These are phyloP conservation scores for Apodospora peruviana DNA, from an alignment of 495 filamentous ascomycete species.

Conservation along the genomic window DNA sequence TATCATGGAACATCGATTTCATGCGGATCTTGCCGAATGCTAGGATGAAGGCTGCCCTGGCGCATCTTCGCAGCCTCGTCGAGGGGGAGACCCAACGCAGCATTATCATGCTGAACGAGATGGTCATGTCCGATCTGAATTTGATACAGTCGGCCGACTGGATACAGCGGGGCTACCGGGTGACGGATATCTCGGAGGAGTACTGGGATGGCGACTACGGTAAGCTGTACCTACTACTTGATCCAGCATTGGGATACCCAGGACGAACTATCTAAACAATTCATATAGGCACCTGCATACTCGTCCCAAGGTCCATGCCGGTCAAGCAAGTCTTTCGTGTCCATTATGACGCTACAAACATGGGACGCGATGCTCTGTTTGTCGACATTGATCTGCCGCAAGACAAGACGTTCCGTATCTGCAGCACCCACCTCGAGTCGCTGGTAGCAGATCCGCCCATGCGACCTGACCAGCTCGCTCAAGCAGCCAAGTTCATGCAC, in stretches of 20 bases:
- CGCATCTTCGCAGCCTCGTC: conserved; percentile 30
- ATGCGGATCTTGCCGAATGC: conserved; percentile 26
- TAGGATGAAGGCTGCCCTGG: conserved; percentile 40
- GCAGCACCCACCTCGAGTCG: conserved; percentile 53
- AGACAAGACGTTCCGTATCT: conserved; percentile 33
- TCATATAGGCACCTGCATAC: conserved; percentile 47
- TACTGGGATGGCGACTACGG: conserved; percentile 13
- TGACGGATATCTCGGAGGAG: conserved; percentile 36
- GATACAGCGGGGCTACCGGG: conserved; percentile 38
- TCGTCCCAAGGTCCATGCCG: conserved; percentile 39
- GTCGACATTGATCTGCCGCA: conserved; percentile 35
- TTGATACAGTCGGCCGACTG: conserved; percentile 34
- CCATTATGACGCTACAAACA: conserved; percentile 32
- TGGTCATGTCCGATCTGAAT: conserved; percentile 33
- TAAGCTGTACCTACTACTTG: neutral
- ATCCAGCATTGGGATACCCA: too few relatives aligned
- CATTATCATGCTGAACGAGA: conserved; percentile 50
- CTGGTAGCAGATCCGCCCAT: conserved; percentile 32
- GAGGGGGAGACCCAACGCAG: conserved; percentile 11
- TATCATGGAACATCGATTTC: conserved; percentile 51
- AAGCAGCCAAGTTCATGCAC: conserved; percentile 34
- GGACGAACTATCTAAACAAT: too few relatives aligned
- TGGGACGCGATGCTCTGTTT: conserved; percentile 49
- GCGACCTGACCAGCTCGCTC: conserved; percentile 38
- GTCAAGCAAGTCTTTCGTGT: conserved; percentile 41